Conservation (phyloP, 73 alveolate species). For the Paramecium octaurelia region DNA sequence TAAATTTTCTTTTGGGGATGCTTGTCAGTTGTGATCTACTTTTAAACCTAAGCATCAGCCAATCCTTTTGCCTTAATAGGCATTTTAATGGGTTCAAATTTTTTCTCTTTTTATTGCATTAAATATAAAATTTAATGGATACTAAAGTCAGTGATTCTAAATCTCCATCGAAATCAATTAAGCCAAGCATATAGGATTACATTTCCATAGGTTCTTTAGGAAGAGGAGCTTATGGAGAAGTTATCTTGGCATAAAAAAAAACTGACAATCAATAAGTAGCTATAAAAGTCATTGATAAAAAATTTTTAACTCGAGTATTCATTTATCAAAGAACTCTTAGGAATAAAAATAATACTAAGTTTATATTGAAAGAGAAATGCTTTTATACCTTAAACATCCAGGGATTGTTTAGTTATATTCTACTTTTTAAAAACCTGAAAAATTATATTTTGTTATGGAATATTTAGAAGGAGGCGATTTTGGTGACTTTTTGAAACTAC, state of each 20-base stretch:
- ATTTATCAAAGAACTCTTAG: not conserved
- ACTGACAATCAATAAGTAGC: not conserved
- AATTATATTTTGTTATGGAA: constrained; percentile 66
- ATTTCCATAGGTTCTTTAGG: constrained; percentile 9
- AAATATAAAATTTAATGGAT: not conserved
- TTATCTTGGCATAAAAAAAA: not conserved
- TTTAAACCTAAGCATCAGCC: not conserved
- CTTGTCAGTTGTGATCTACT: not conserved
- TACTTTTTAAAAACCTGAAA: constrained; percentile 61
- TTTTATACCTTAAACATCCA: constrained; percentile 54
- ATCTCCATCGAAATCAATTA: not conserved
- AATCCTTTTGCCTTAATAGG: not conserved
- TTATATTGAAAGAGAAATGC: constrained; percentile 55
- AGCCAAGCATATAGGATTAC: not conserved
- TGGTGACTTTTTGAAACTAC: constrained; percentile 44
- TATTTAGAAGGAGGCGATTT: constrained; percentile 72
- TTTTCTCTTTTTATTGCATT: constrained; percentile 1
- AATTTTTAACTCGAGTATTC: not conserved
- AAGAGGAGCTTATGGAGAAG: constrained; percentile 58
- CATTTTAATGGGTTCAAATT: constrained; percentile 47
- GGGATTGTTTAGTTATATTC: constrained; percentile 63
- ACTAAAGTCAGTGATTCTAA: not conserved
- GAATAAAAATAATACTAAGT: constrained; percentile 50
- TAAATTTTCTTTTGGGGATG: not conserved
- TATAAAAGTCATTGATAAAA: constrained; percentile 47